Percentiles rank a stretch among this genome's conserved stretches.
Evolutionary conservation across 441 rosid species (phyloP).

Genomic region (Cnidoscolus chayamansa): DNA sequence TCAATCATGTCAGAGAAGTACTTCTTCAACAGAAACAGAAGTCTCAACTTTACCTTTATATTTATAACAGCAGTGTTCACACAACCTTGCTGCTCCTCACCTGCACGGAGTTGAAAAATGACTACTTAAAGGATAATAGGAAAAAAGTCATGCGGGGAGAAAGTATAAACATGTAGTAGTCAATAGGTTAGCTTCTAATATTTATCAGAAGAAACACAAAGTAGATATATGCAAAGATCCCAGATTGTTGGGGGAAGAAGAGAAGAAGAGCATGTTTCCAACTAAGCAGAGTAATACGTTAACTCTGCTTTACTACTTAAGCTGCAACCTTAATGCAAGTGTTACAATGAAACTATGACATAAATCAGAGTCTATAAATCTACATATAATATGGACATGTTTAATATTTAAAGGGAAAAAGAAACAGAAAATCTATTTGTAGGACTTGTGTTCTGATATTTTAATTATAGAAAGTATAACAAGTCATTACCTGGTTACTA

Average conservation of each 20-base stretch:
- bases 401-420: neutral
- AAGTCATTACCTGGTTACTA: neutral
- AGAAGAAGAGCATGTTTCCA: no score
- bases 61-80: constrained; percentile 44
- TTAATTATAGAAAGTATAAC: neutral
- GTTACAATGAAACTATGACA: neutral
- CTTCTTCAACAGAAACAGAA: neutral
- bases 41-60: constrained; percentile 44
- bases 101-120: constrained; percentile 31
- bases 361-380: neutral
- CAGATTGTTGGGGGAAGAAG: neutral
- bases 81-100: constrained; percentile 51
- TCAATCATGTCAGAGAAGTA: constrained; percentile 2
- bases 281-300: neutral
- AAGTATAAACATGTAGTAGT: neutral
- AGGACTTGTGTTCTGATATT: neutral
- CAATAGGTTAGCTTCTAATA: neutral
- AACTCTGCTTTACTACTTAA: neutral
- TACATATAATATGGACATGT: neutral
- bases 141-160: neutral
- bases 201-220: neutral
- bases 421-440: neutral
- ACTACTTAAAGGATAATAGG: neutral
- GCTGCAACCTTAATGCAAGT: neutral
- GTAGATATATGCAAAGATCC: neutral